These are phyloP conservation scores for Amylocarpus encephaloides DNA, from an alignment of 2,329 filamentous ascomycete genomes.

Conservation along the genomic window DNA sequence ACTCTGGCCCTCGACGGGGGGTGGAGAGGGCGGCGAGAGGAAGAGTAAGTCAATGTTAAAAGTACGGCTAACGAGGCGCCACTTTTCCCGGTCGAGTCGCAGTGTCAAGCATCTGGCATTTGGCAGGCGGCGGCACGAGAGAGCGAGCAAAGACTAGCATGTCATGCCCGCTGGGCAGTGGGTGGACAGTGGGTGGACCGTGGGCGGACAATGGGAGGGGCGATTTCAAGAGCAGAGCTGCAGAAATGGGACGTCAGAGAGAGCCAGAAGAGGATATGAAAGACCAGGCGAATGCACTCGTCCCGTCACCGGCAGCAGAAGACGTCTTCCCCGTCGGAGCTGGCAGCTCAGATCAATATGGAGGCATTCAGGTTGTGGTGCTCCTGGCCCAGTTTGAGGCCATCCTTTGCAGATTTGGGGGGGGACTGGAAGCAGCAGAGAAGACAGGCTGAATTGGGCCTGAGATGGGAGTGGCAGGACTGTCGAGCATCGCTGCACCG, in stretches of 20 bases:
- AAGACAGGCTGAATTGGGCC: background rate
- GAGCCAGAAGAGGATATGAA: background rate
- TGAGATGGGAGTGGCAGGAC: background rate
- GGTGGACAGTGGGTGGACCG: background rate
- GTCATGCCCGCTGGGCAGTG: background rate
- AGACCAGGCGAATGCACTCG: background rate
- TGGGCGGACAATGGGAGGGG: background rate
- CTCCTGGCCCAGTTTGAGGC: background rate
- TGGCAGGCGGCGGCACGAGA: background rate
- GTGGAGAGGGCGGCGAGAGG: constrained; percentile 13
- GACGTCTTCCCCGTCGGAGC: background rate
- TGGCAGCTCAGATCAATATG: background rate
- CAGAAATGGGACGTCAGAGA: background rate
- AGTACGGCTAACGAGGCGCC: constrained; percentile 6
- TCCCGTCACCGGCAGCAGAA: background rate
- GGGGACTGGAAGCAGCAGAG: background rate
- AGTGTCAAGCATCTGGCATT: background rate
- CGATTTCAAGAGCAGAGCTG: background rate
- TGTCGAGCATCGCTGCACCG: background rate
- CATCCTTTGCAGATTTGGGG: background rate
- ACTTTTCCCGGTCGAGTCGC: constrained; percentile 9
- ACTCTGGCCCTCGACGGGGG: constrained; percentile 7
- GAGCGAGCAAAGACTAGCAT: background rate
- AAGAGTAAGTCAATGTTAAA: constrained; percentile 9
- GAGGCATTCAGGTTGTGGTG: background rate